A percentile compares a stretch with the other conserved stretches of the same genome.
These are phyloP conservation scores for Gossypium ekmanianum DNA, from an alignment of 345 rosid species.

Conservation along the genomic window DNA sequence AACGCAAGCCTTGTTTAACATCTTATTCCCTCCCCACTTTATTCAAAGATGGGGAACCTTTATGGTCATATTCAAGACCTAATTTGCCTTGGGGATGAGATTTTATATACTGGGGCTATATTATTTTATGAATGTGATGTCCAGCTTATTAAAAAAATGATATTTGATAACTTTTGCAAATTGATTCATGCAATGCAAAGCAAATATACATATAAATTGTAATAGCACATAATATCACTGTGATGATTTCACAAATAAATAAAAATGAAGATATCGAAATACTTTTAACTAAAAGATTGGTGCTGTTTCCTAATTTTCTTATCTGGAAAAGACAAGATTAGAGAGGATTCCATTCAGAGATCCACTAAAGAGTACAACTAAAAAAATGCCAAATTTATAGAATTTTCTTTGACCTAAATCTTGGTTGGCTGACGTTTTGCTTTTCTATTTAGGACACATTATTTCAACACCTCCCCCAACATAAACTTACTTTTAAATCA, in stretches of 20 bases:
- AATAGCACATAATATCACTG: not conserved
- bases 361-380: slow-evolving; percentile 26
- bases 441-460: slow-evolving; percentile 3
- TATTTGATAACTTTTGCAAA: not conserved
- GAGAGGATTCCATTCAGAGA: slow-evolving; percentile 27
- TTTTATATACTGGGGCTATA: not conserved
- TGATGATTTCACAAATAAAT: not conserved
- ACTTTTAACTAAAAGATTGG: slow-evolving; percentile 8
- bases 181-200: not conserved
- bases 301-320: slow-evolving; percentile 40
- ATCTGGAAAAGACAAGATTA: not conserved
- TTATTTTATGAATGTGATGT: not conserved
- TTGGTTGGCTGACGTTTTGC: slow-evolving; percentile 6
- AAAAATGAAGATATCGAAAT: not conserved
- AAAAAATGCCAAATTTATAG: slow-evolving; percentile 4
- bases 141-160: not conserved
- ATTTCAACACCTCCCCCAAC: not conserved
- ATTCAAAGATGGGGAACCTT: not conserved
- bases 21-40: not conserved
- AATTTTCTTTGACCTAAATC: slow-evolving; percentile 5
- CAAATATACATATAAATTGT: not conserved
- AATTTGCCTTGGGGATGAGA: not conserved
- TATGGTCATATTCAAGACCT: slow-evolving; percentile 11
- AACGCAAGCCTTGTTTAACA: not conserved
- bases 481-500: not conserved